A percentile compares a stretch with the other conserved stretches of the same genome.
These are phyloP conservation scores for Physaria fendleri DNA, from an alignment of 345 rosid genomes.

Conservation along the genomic window DNA sequence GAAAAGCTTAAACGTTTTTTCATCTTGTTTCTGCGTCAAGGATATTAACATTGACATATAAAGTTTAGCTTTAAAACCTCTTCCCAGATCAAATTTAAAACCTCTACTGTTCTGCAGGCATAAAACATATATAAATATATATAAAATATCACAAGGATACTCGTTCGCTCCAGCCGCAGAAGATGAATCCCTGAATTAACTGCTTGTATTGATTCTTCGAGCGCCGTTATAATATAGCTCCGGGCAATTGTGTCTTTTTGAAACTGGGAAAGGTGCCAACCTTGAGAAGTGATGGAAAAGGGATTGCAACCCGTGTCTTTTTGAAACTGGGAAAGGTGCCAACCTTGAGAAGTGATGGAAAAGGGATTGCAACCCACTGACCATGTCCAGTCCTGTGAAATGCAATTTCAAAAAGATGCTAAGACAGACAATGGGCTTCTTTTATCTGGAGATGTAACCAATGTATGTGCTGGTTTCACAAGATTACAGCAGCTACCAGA, in stretches of 20 bases:
- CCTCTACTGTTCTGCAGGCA: neutral
- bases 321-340: conserved; percentile 84
- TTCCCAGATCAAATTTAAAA: conserved; percentile 1
- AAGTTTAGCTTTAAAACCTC: neutral
- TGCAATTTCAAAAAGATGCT: neutral
- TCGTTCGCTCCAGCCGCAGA: conserved; percentile 75
- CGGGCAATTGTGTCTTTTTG: conserved; percentile 94
- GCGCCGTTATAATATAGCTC: conserved; percentile 79
- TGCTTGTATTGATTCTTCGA: conserved; percentile 79
- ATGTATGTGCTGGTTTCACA: neutral
- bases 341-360: conserved; percentile 79
- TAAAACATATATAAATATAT: neutral
- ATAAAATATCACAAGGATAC: conserved; percentile 64
- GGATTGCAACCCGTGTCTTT: conserved; percentile 98
- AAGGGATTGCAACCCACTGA: conserved; percentile 92
- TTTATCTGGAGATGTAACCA: neutral
- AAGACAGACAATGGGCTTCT: neutral
- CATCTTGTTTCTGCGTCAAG: conserved; percentile 47
- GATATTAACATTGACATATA: conserved; percentile 12
- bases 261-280: conserved; percentile 84
- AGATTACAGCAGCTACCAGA: conserved; percentile 1
- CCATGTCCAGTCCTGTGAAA: conserved; percentile 92
- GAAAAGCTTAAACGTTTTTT: conserved; percentile 63
- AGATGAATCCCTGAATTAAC: conserved; percentile 80
- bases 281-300: conserved; percentile 73